phyloP scores from a whole-genome alignment of 192 early-diverging fungal genomes.

The Cetraspora pellucida region DNA sequence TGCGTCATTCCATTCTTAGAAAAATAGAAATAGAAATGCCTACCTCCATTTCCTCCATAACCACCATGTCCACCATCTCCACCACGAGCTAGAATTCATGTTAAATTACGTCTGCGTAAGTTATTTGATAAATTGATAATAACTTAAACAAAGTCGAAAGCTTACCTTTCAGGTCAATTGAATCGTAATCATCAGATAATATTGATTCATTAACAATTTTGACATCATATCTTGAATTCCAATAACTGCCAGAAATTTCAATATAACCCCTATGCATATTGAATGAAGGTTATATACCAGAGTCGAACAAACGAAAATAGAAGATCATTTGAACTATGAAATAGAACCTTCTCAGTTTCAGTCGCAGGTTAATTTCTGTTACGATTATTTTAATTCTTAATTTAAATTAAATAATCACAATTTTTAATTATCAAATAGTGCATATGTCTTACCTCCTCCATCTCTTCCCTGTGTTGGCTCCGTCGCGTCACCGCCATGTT shows the following conservation, averaged over 20 bases:
- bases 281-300: not conserved
- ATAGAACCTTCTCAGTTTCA: conserved; percentile 12
- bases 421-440: conserved; percentile 10
- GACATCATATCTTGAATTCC: not conserved
- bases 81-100: conserved; percentile 10
- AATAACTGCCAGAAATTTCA: conserved; percentile 11
- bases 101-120: not conserved
- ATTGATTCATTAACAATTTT: conserved; percentile 1
- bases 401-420: conserved; percentile 2
- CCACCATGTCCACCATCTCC: conserved; percentile 25
- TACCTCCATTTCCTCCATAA: conserved; percentile 24
- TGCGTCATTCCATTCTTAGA: not conserved
- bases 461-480: conserved; percentile 8
- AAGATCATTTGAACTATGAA: conserved; percentile 9
- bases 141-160: not conserved
- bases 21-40: conserved; percentile 5
- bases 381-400: conserved; percentile 2
- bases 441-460: conserved; percentile 21
- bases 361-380: conserved; percentile 26
- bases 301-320: conserved; percentile 18
- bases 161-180: conserved; percentile 17
- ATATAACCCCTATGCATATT: conserved; percentile 13
- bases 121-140: not conserved
- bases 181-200: conserved; percentile 9
- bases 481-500: conserved; percentile 23